Conservation (phyloP, 768 basidiomycete genomes). For the Tephrocybe sp. region DNA sequence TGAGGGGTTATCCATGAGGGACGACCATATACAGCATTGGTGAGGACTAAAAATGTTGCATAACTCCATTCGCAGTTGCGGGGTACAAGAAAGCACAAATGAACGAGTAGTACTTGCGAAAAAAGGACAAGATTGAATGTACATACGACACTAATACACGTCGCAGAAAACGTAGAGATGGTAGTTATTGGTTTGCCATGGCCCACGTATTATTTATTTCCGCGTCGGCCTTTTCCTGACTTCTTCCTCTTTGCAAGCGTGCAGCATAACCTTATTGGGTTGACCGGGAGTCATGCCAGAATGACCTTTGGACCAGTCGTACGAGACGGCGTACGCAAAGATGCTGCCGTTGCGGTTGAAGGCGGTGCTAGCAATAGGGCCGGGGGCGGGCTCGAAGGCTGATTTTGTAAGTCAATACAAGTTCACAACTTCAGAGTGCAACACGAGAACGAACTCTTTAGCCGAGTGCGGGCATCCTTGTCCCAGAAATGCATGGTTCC, state of each 20-base stretch:
- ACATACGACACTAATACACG: too few species aligned
- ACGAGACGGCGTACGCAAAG: constrained; percentile 90
- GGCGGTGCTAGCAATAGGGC: constrained; percentile 73
- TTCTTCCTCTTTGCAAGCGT: constrained; percentile 85
- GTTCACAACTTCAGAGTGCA: not conserved
- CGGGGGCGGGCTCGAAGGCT: constrained; percentile 74
- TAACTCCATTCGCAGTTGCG: too few species aligned
- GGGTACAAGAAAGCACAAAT: not conserved
- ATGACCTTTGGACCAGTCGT: constrained; percentile 94
- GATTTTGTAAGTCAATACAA: constrained; percentile 1
- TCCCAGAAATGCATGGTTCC: constrained; percentile 94
- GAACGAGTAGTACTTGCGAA: too few species aligned
- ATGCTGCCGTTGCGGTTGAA: constrained; percentile 89
- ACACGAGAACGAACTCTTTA: constrained; percentile 65
- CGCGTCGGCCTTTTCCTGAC: constrained; percentile 61
- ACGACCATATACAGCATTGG: too few species aligned
- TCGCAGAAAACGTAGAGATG: too few species aligned
- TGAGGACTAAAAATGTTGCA: too few species aligned
- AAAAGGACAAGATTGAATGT: too few species aligned
- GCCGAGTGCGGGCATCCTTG: constrained; percentile 85
- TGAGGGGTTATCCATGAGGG: too few species aligned
- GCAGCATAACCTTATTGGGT: constrained; percentile 81
- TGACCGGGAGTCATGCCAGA: constrained; percentile 71
- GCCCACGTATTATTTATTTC: constrained; percentile 36
- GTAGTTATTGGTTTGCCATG: too few species aligned